Conservation (phyloP, 2,329 filamentous ascomycete species). For the Fusarium musae region DNA sequence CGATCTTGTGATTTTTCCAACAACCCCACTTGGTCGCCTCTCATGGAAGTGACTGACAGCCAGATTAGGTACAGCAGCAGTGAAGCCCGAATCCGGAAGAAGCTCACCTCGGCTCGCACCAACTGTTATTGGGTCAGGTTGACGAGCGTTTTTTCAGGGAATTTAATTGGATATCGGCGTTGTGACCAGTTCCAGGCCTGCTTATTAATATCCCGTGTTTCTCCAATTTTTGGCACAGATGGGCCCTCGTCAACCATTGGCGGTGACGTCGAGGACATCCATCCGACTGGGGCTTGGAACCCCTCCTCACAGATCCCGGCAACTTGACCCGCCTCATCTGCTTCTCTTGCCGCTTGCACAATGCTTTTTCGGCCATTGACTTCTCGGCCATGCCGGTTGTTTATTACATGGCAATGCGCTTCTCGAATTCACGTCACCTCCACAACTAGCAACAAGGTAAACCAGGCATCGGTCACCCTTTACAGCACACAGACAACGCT, state of each 20-base stretch:
- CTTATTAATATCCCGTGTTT: neutral
- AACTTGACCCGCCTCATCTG: fast-evolving
- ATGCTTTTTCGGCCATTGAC: neutral
- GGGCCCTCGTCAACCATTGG: neutral
- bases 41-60: too few species aligned
- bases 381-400: fast-evolving
- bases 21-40: neutral
- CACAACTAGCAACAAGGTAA: neutral
- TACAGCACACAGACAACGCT: neutral
- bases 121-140: neutral
- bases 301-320: neutral
- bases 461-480: fast-evolving
- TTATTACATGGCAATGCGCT: neutral
- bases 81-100: too few species aligned
- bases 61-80: neutral
- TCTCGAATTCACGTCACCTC: fast-evolving
- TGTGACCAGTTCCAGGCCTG: neutral
- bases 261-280: neutral
- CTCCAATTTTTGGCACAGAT: neutral
- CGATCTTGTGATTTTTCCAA: too few species aligned
- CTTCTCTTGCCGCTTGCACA: neutral
- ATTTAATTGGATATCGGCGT: neutral
- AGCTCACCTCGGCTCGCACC: too few species aligned
- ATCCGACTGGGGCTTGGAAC: neutral
- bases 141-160: fast-evolving